These are phyloP conservation scores for Anthracocystis setariae DNA, from an alignment of 1,284 basidiomycete species.

Conservation along the genomic window DNA sequence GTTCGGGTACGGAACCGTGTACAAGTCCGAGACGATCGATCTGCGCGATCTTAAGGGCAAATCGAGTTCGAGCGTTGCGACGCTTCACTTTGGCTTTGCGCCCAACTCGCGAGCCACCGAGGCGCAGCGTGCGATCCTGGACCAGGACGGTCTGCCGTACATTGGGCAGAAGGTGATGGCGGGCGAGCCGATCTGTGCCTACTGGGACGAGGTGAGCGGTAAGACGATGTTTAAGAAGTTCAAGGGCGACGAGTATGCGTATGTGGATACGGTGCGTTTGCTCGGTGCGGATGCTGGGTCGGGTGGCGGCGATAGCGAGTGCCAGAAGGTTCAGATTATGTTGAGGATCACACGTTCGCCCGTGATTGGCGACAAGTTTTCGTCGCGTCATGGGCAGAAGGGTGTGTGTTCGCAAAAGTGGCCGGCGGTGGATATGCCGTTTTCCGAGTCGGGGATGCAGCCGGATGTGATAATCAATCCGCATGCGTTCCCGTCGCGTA, in stretches of 20 bases:
- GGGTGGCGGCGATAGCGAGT: slow-evolving; percentile 77
- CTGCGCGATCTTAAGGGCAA: slow-evolving; percentile 76
- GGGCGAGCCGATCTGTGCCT: slow-evolving; percentile 80
- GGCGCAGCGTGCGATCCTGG: slow-evolving; percentile 73
- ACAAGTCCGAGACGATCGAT: slow-evolving; percentile 93
- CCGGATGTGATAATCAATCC: slow-evolving; percentile 99
- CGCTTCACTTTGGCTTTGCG: slow-evolving; percentile 82
- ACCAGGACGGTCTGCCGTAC: slow-evolving; percentile 84
- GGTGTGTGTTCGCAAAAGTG: slow-evolving; percentile 99
- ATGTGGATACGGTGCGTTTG: slow-evolving; percentile 90
- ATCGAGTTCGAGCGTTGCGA: slow-evolving; percentile 68
- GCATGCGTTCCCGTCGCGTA: slow-evolving; percentile 98
- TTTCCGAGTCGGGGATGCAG: slow-evolving; percentile 97
- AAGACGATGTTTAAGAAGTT: slow-evolving; percentile 90
- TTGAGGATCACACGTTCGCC: slow-evolving; percentile 92
- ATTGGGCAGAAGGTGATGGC: slow-evolving; percentile 78
- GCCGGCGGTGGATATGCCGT: slow-evolving; percentile 98
- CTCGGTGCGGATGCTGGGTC: slow-evolving; percentile 79
- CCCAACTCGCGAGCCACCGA: slow-evolving; percentile 64
- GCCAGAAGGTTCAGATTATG: slow-evolving; percentile 93
- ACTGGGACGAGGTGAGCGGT: slow-evolving; percentile 85
- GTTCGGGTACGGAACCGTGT: slow-evolving; percentile 95
- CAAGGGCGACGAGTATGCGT: slow-evolving; percentile 93
- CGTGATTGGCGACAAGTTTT: slow-evolving; percentile 99
- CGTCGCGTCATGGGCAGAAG: slow-evolving; percentile 98